A percentile compares a stretch with the other conserved stretches of the same genome.
Evolutionary conservation across 306 rosid genomes (phyloP).

Genomic region (Cajanus cajan): DNA sequence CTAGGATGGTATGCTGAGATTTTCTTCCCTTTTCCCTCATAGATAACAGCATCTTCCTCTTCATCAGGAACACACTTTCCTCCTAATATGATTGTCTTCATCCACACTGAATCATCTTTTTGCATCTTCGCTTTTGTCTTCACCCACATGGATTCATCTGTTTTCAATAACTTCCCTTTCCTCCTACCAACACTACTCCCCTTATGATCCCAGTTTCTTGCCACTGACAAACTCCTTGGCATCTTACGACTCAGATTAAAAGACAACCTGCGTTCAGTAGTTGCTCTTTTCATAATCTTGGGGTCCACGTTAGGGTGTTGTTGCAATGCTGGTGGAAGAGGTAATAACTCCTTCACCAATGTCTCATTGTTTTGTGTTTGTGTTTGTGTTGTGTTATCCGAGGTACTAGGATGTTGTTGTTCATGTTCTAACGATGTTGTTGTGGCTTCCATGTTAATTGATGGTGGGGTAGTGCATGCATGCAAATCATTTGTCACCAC

Average conservation of each 20-base stretch:
- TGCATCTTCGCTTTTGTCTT: conserved; percentile 52
- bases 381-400: not conserved
- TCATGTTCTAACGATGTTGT: not conserved
- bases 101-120: conserved; percentile 72
- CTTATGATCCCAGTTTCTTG: conserved; percentile 37
- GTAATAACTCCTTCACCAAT: conserved; percentile 40
- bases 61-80: conserved; percentile 70
- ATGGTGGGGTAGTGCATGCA: not conserved
- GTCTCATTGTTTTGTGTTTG: conserved; percentile 1
- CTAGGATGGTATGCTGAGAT: conserved; percentile 73
- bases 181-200: not conserved
- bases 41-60: conserved; percentile 51
- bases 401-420: not conserved
- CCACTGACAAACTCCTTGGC: conserved; percentile 56
- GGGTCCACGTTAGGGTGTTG: not conserved
- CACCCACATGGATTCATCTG: conserved; percentile 70
- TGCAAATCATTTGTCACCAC: not conserved
- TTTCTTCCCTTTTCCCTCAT: conserved; percentile 61
- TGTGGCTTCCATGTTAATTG: not conserved
- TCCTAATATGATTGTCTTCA: conserved; percentile 77
- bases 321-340: conserved; percentile 52
- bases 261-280: conserved; percentile 43
- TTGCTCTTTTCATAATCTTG: conserved; percentile 32
- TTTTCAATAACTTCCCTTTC: conserved; percentile 37
- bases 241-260: conserved; percentile 44